Evolutionary conservation across 768 basidiomycete species (phyloP).

Genomic region (Russula olivacea): DNA sequence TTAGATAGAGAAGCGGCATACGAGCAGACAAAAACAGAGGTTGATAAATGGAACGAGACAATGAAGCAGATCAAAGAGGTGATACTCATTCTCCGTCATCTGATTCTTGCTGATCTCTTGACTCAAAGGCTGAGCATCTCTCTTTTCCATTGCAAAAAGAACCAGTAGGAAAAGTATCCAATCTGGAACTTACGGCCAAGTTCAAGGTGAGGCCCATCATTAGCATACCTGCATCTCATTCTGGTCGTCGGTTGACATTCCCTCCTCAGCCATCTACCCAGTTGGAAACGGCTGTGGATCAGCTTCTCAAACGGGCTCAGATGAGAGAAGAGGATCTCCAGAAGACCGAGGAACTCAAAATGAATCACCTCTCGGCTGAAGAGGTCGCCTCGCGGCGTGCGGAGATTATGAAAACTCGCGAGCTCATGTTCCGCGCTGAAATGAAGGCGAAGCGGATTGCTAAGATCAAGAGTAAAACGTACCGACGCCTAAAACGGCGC

Average conservation of each 20-base stretch:
- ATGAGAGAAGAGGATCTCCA: slow-evolving; percentile 76
- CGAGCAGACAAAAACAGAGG: slow-evolving; percentile 86
- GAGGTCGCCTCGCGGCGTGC: slow-evolving; percentile 77
- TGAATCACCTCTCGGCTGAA: slow-evolving; percentile 77
- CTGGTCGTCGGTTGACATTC: slow-evolving; percentile 3
- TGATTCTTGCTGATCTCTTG: not conserved
- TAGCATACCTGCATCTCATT: not conserved
- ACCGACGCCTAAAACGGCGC: slow-evolving; percentile 77
- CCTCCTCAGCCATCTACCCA: slow-evolving; percentile 65
- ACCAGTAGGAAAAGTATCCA: slow-evolving; percentile 50
- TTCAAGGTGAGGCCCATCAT: slow-evolving; percentile 58
- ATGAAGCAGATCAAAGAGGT: slow-evolving; percentile 92
- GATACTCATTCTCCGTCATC: slow-evolving; percentile 16
- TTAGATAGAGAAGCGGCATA: slow-evolving; percentile 92
- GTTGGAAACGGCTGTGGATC: slow-evolving; percentile 79
- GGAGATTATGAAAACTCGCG: slow-evolving; percentile 83
- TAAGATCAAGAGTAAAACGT: slow-evolving; percentile 96
- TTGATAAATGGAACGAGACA: slow-evolving; percentile 88
- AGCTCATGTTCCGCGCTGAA: slow-evolving; percentile 91
- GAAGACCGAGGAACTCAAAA: slow-evolving; percentile 75
- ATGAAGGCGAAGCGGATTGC: slow-evolving; percentile 81
- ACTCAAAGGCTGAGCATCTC: slow-evolving; percentile 68
- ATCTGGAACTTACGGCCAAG: slow-evolving; percentile 70
- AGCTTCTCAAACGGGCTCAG: slow-evolving; percentile 73
- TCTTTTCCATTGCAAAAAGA: slow-evolving; percentile 79